Percentiles rank a stretch among this genome's conserved stretches.
These are phyloP conservation scores for Blechomonas ayalai DNA, from an alignment of 208 protist genomes.

Conservation along the genomic window DNA sequence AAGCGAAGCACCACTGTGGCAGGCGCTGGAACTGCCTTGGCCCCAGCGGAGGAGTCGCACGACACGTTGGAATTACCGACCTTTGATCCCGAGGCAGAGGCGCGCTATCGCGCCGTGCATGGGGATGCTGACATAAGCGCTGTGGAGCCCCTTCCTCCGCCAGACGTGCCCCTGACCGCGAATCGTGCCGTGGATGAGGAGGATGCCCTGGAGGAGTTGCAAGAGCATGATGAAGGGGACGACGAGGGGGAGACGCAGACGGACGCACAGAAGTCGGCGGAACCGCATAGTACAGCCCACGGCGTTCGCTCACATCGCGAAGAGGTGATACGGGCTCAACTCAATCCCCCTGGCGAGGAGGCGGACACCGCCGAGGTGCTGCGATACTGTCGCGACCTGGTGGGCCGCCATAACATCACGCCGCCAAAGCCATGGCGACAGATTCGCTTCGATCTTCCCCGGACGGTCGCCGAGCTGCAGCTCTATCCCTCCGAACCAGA, in stretches of 20 bases:
- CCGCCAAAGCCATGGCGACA: conserved; percentile 64
- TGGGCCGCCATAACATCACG: conserved; percentile 33
- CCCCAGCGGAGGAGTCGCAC: too few relatives aligned
- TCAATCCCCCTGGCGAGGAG: conserved; percentile 10
- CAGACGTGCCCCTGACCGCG: conserved; percentile 23
- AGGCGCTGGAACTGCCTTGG: too few relatives aligned
- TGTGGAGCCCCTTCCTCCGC: conserved; percentile 49
- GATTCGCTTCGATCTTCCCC: conserved; percentile 66
- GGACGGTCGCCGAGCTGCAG: conserved; percentile 61
- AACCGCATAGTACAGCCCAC: conserved; percentile 1
- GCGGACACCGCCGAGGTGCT: conserved; percentile 26
- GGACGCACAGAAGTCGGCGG: conserved; percentile 1
- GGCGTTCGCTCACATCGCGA: conserved; percentile 13
- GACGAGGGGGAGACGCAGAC: conserved; percentile 3
- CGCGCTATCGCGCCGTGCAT: conserved; percentile 65
- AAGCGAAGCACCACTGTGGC: too few relatives aligned
- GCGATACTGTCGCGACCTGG: conserved; percentile 41
- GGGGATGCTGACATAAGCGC: conserved; percentile 67
- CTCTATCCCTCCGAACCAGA: conserved; percentile 52
- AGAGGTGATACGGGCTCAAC: conserved; percentile 6
- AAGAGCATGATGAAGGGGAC: conserved; percentile 4
- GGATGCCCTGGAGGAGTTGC: not conserved
- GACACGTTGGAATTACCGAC: too few relatives aligned
- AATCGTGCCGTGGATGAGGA: conserved; percentile 25
- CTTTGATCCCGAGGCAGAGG: conserved; percentile 34